Base-by-base conservation (phyloP, 441 rosid genomes). In the Eruca vesicaria region DNA sequence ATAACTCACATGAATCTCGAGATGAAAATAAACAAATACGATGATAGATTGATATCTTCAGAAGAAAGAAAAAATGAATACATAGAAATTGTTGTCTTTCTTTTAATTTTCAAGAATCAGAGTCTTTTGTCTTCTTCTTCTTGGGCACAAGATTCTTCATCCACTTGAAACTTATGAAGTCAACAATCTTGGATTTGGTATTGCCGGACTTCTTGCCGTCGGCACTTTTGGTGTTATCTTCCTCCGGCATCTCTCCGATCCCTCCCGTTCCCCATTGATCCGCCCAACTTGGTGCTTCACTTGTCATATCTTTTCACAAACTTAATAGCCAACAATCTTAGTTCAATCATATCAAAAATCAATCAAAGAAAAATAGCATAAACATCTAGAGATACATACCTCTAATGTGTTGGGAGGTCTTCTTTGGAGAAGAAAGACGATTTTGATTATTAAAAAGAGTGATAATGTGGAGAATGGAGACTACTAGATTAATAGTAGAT, bases 241-340 rank as follows among this genome's bases (percentile, higher is more conserved):
- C 88, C 16, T 35, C 86, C 20, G 68, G 84, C 74, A 88, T 81
- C 15, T 87, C 93, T 4, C 96, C 97, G 8, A 89, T 36, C 6
- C 98, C 98, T 38, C 97, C 98, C 0, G 90, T 81, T 35, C 97
- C 98, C 98, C 98, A 93, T 76, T 91, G 98, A 80, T 93, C 97
- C 6, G 97, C 98, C 97, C 98, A 93, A 84, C 95, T 93, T 2
- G 91, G 95, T 57, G 93, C 92, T 45, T 87, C 94, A 56, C 82
- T 84, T 14, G 85, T 84, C 98, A 93, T 90, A 2, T 12, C 32
- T 75, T 68, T 50, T 48, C 23, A 10, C 6, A 67, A 67, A 23
- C 16, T 16, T 58, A 58, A 45, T 20, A 32, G 66, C 29, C 1
- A 0, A 65, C 65, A 56, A 72, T 35, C 15, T 7, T 53, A 33